A percentile compares a stretch with the other conserved stretches of the same genome.
These are phyloP conservation scores for Aspergillus sp. DNA, from an alignment of 2,329 filamentous ascomycete species.

Conservation along the genomic window DNA sequence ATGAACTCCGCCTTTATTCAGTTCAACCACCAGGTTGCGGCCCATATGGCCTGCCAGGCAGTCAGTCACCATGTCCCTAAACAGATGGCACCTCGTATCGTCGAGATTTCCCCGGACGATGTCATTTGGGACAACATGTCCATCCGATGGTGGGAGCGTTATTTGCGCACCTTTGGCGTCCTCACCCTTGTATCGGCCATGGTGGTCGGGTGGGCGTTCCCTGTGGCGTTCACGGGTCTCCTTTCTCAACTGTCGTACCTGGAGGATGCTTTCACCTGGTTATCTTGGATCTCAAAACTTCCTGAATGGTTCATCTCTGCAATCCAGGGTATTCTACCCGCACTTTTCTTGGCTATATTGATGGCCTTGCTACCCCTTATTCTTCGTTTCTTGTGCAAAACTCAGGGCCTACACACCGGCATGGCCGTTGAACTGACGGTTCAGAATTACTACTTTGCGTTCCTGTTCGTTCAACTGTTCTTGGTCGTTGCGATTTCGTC, in stretches of 20 bases:
- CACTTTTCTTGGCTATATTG: slow-evolving; percentile 71
- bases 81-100: slow-evolving; percentile 86
- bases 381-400: slow-evolving; percentile 67
- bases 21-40: slow-evolving; percentile 96
- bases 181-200: slow-evolving; percentile 67
- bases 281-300: slow-evolving; percentile 65
- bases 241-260: slow-evolving; percentile 75
- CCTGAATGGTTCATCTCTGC: slow-evolving; percentile 63
- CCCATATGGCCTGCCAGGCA: slow-evolving; percentile 96
- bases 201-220: slow-evolving; percentile 85
- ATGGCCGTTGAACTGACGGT: slow-evolving; percentile 77
- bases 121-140: slow-evolving; percentile 98
- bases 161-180: slow-evolving; percentile 68
- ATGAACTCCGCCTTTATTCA: slow-evolving; percentile 99
- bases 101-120: slow-evolving; percentile 92
- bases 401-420: slow-evolving; percentile 80
- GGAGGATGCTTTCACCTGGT: slow-evolving; percentile 64
- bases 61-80: slow-evolving; percentile 87
- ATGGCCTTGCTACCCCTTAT: slow-evolving; percentile 80
- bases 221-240: slow-evolving; percentile 82
- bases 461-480: slow-evolving; percentile 93
- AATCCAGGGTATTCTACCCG: slow-evolving; percentile 83
- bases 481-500: slow-evolving; percentile 85
- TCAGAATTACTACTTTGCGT: slow-evolving; percentile 88
- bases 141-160: slow-evolving; percentile 89